These are phyloP conservation scores for Sanghuangporus weigelae DNA, from an alignment of 1,284 basidiomycete species.

Conservation along the genomic window DNA sequence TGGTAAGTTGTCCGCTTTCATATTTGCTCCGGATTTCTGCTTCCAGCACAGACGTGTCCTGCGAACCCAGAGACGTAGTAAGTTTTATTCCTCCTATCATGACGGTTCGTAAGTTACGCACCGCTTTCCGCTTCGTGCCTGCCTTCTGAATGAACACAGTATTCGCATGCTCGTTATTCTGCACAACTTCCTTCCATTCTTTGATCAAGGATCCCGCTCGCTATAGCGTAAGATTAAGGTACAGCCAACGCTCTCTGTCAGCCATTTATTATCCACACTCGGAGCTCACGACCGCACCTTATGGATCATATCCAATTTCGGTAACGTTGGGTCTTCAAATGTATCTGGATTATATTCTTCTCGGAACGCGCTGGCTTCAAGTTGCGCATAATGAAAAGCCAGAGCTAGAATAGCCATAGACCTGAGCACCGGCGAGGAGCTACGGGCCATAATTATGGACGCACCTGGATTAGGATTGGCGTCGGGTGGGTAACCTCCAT, in stretches of 20 bases:
- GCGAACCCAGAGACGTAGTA: background rate
- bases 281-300: constrained; percentile 47
- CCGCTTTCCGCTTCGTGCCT: constrained; percentile 65
- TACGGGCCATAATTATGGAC: background rate
- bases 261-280: background rate
- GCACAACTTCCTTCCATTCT: constrained; percentile 68
- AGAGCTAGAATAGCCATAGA: constrained; percentile 41
- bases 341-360: constrained; percentile 74
- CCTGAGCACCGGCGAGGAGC: background rate
- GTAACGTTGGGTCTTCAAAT: constrained; percentile 78
- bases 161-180: constrained; percentile 59
- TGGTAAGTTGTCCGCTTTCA: constrained; percentile 51
- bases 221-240: constrained; percentile 32
- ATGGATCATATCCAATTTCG: constrained; percentile 75
- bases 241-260: background rate
- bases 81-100: background rate
- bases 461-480: constrained; percentile 89
- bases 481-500: constrained; percentile 79
- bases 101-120: constrained; percentile 34
- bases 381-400: constrained; percentile 83
- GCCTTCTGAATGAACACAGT: constrained; percentile 35
- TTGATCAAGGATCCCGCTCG: constrained; percentile 71
- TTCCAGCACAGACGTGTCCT: constrained; percentile 59
- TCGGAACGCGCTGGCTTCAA: constrained; percentile 89
- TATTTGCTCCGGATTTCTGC: constrained; percentile 64